phyloP scores from a whole-genome alignment of 2,329 filamentous ascomycete species.

The Ampelomyces quisqualis region DNA sequence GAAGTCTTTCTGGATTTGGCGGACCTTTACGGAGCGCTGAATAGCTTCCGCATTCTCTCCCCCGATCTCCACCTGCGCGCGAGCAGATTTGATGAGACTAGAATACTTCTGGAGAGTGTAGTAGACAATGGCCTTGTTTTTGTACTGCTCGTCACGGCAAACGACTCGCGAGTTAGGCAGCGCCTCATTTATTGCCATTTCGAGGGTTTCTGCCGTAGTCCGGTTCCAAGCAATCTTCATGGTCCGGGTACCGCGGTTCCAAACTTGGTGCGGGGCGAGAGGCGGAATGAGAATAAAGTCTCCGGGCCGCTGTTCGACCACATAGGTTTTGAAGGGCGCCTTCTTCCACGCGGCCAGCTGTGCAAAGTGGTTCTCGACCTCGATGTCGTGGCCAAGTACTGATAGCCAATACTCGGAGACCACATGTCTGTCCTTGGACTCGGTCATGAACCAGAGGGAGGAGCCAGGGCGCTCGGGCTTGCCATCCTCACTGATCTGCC shows the following conservation, averaged over 20 bases:
- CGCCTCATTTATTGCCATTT: slow-evolving; percentile 81
- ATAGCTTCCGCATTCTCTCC: slow-evolving; percentile 41
- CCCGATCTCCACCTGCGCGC: slow-evolving; percentile 54
- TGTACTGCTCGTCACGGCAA: slow-evolving; percentile 97
- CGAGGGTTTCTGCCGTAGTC: slow-evolving; percentile 86
- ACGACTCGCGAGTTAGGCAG: slow-evolving; percentile 86
- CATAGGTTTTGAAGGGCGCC: slow-evolving; percentile 87
- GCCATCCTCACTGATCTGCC: slow-evolving; percentile 62
- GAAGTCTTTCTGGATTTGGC: slow-evolving; percentile 80
- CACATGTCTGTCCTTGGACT: slow-evolving; percentile 84
- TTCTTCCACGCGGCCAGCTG: slow-evolving; percentile 95
- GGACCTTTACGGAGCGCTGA: slow-evolving; percentile 54
- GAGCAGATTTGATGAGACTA: slow-evolving; percentile 58
- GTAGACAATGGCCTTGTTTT: slow-evolving; percentile 94
- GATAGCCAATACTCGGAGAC: slow-evolving; percentile 94
- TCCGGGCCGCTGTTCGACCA: slow-evolving; percentile 85
- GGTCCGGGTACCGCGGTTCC: slow-evolving; percentile 93
- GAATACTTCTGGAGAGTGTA: slow-evolving; percentile 82
- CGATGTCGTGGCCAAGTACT: slow-evolving; percentile 90
- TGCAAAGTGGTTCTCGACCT: slow-evolving; percentile 95
- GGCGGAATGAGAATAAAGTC: slow-evolving; percentile 95
- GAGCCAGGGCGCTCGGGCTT: slow-evolving; percentile 75
- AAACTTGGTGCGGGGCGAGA: slow-evolving; percentile 92
- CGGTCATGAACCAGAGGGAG: slow-evolving; percentile 99
- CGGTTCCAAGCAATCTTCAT: slow-evolving; percentile 99